Evolutionary conservation across 495 filamentous ascomycete species (phyloP), one percentile per base, ranked within the genome.

Genomic region (Mytilinidion resinicola): DNA sequence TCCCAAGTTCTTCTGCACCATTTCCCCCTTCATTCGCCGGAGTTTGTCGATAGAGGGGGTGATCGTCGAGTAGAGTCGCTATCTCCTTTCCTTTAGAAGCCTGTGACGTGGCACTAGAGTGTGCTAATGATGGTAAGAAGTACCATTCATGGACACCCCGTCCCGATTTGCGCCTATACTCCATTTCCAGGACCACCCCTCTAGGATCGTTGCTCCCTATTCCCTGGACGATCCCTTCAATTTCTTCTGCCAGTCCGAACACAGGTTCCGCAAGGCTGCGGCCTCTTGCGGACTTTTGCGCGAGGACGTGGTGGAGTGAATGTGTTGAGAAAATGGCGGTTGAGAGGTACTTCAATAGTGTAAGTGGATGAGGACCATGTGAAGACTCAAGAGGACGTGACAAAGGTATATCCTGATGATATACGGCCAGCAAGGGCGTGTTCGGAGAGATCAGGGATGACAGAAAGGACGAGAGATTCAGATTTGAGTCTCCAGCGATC

Each of bases 131-230:
- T 25, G 79, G 79, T 0, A 96, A 67, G 43, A 91, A 80, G 65
- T 91, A 96, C 74, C 77, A 82, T 69, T 96, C 92, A 19, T 78
- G 66, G 9, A 96, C 83, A 0, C 84, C 82, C 15, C 91, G 77
- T 0, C 95, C 93, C 57, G 83, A 88, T 61, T 87, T 85, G 17
- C 91, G 76, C 2, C 95, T 76, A 67, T 95, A 77, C 72, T 97
- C 91, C 81, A 96, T 85, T 60, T 90, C 85, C 3, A 98, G 62
- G 3, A 96, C 90, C 4, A 93, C 70, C 0, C 85, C 86, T 14
- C 77, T 71, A 0, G 59, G 52, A 5, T 73, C 70, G 38, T 80
- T 79, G n/a, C 65, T 74, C 65, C 20, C 79, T 7, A 85, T 56
- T 0, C 87, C 86, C 12, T 86, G 65, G 0, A 96, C 62, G 11